Evolutionary conservation across 495 filamentous ascomycete genomes (phyloP).

Genomic region (Tetracladium setigerum): DNA sequence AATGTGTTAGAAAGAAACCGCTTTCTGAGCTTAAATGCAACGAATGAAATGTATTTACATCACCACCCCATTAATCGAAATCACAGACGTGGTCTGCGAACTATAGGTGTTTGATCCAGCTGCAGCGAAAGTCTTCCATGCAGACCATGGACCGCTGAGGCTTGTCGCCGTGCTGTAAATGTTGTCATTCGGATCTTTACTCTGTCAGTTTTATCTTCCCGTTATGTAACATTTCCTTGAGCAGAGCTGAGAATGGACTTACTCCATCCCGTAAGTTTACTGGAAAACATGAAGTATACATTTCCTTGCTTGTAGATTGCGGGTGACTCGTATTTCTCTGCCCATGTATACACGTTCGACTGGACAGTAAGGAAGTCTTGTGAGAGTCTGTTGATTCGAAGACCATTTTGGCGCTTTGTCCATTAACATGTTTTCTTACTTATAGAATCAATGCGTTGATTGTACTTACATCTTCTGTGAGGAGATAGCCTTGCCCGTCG

Average conservation of each 20-base stretch:
- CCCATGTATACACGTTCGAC: constrained; percentile 32
- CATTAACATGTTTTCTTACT: too few species aligned
- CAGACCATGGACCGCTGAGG: constrained; percentile 40
- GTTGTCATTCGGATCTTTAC: constrained; percentile 59
- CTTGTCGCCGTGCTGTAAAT: constrained; percentile 33
- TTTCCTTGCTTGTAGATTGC: constrained; percentile 43
- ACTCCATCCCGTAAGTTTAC: constrained; percentile 32
- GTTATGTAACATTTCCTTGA: too few species aligned
- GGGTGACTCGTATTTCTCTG: constrained; percentile 35
- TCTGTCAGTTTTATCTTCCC: too few species aligned
- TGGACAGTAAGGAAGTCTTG: constrained; percentile 37
- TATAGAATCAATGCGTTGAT: background rate
- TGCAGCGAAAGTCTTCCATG: constrained; percentile 52
- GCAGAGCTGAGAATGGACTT: too few species aligned
- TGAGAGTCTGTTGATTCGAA: constrained; percentile 42
- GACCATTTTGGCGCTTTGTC: constrained; percentile 37
- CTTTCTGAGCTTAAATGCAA: background rate
- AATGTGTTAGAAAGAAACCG: constrained; percentile 29
- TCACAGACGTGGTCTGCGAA: constrained; percentile 19
- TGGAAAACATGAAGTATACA: constrained; percentile 45
- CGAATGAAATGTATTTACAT: constrained; percentile 12
- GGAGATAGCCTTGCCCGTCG: constrained; percentile 53
- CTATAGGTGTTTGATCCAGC: constrained; percentile 36
- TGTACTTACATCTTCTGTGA: constrained; percentile 52
- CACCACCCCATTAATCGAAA: constrained; percentile 11